Base-by-base conservation (phyloP, 2,329 filamentous ascomycete genomes). In the Ophiostoma tasmaniense region DNA sequence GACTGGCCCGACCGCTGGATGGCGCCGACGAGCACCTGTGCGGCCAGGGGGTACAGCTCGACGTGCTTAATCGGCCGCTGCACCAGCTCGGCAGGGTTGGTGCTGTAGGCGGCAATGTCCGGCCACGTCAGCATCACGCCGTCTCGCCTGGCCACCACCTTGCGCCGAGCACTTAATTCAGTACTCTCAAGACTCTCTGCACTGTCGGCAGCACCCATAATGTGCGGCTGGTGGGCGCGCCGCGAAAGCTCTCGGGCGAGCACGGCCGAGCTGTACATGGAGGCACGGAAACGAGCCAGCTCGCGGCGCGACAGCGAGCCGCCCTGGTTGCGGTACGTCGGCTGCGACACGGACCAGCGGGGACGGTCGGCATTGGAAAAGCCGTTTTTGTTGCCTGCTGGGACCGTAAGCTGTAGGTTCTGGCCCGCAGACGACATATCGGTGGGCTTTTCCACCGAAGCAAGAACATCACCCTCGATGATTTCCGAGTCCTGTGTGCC, bases 231-330 rank as follows among this genome's bases (percentile, higher is more conserved):
- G 62, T 88, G 79, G 3, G 90, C 88, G 64, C 89, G 86, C 3
- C 88, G 85, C 35, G 84, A 83, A 68, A 97, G 91, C 75, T 95
- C 91, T 74, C 88, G 88, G 0, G 94, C 93, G 79, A 96, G 96
- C 75, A 97, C 89, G n/a, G 93, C 93, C 0, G 92, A 92, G 72
- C 89, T 90, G 28, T 96, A 82, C 55, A 97, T 85, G 10, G 96
- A 82, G 0, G 92, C 86, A 69, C 88, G 85, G 2, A 93, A 84
- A n/a, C 92, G 88, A 20, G 90, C 90, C 67, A 96, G 85, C 73
- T 97, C 94, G n/a, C 86, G 86, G 73, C 85, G 87, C 10, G 69
- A 71, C 33, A 71, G 45, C 8, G 69, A 42, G 13, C 62, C 66
- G 7, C 55, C 52, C 10, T 66, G 14, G 25, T 61, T 33, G 35